Percentiles rank a stretch among this genome's conserved stretches.
Conservation (phyloP, 495 filamentous ascomycete species). For the Tuber calosporum region DNA sequence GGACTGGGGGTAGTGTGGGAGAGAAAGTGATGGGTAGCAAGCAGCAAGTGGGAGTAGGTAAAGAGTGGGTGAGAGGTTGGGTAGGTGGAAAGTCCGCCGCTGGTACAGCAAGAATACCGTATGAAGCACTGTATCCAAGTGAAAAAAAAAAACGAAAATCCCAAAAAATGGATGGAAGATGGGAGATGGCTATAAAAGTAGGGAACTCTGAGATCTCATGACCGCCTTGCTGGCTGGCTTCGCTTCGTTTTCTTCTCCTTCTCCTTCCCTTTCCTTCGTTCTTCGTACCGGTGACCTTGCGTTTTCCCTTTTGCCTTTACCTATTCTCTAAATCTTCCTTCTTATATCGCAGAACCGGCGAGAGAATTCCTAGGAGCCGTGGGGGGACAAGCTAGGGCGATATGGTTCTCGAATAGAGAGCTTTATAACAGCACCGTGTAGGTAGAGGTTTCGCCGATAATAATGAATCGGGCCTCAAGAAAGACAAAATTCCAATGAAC, state of each 20-base stretch:
- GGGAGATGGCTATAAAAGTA: neutral
- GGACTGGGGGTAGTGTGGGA: slow-evolving; percentile 4
- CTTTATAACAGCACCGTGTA: neutral
- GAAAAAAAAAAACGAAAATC: neutral
- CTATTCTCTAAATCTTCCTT: neutral
- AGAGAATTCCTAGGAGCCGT: neutral
- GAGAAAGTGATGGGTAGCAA: slow-evolving; percentile 14
- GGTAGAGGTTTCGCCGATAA: neutral
- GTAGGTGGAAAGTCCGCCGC: slow-evolving; percentile 11
- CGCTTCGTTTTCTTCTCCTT: slow-evolving; percentile 11
- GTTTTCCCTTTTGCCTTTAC: neutral
- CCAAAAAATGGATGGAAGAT: neutral
- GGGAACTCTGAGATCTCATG: slow-evolving; percentile 31
- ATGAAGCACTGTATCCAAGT: neutral
- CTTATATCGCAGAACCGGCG: neutral
- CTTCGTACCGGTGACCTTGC: slow-evolving; percentile 8
- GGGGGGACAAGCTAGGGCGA: neutral
- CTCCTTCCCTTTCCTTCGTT: slow-evolving; percentile 14
- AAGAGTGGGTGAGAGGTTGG: slow-evolving; percentile 12
- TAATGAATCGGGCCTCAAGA: neutral
- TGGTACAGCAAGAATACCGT: neutral
- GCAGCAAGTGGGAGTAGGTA: slow-evolving; percentile 5
- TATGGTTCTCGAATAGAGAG: neutral
- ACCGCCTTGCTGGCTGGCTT: slow-evolving; percentile 19
- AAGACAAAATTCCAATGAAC: neutral